Evolutionary conservation across 1,284 basidiomycete species (phyloP).

Genomic region (Mycena citricolor): DNA sequence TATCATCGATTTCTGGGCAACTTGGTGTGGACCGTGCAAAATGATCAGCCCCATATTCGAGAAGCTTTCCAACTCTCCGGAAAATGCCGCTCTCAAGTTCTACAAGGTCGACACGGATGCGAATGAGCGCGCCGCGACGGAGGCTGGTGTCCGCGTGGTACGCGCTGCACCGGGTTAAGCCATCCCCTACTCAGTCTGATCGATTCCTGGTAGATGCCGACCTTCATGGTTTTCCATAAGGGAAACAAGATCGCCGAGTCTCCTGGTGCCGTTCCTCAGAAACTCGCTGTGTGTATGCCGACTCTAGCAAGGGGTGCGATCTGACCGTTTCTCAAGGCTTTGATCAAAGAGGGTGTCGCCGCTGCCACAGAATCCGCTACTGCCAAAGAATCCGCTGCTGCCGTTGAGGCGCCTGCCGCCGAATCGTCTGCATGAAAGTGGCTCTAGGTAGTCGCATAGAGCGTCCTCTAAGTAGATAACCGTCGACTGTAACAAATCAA

Average conservation of each 20-base stretch:
- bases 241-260: slow-evolving; percentile 35
- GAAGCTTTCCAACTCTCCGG: slow-evolving; percentile 49
- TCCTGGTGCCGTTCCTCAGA: slow-evolving; percentile 34
- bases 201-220: slow-evolving; percentile 37
- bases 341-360: slow-evolving; percentile 1
- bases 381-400: too few relatives aligned
- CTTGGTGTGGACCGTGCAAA: slow-evolving; percentile 75
- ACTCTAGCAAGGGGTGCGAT: neutral
- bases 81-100: slow-evolving; percentile 44
- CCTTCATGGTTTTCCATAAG: slow-evolving; percentile 38
- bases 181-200: neutral
- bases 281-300: slow-evolving; percentile 27
- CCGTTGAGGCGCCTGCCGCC: too few relatives aligned
- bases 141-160: slow-evolving; percentile 73
- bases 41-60: slow-evolving; percentile 80
- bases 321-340: neutral
- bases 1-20: slow-evolving; percentile 81
- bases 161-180: slow-evolving; percentile 27
- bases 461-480: too few relatives aligned
- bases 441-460: too few relatives aligned
- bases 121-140: slow-evolving; percentile 51
- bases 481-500: too few relatives aligned
- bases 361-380: too few relatives aligned
- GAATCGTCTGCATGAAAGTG: too few relatives aligned
- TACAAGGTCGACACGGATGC: slow-evolving; percentile 85